Base-by-base conservation (phyloP, 2,329 filamentous ascomycete genomes). In the Colletotrichum sublineola region DNA sequence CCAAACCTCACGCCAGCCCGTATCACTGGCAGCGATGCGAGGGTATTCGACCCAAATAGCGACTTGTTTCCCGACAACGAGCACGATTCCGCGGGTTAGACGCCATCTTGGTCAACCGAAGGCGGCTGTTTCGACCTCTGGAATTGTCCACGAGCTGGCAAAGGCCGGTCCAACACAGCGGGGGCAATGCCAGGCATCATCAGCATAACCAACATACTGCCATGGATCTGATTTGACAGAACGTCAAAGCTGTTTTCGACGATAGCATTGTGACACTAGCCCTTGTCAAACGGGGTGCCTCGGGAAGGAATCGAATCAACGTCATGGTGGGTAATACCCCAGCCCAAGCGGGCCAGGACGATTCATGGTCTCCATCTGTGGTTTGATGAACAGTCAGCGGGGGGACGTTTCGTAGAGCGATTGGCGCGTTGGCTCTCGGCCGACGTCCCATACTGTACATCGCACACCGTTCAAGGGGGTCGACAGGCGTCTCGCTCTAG, bases 361-460 rank as follows among this genome's bases (percentile, higher is more conserved):
- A 63, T 29, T 62, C 44, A 52, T 68, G 57, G 44, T 55, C 56
- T 58, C 53, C 62, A 53, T 61, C 58, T 63, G 58, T 60, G 63
- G 40, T 36, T 68, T 60, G 53, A 55, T 52, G 31, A 24, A 42
- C 52, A 60, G 66, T 64, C 42, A 53, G 46, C 64, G 53, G 68
- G 60, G 60, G 14, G 33, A 53, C 29, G 50, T 46, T 14, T 38
- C 18, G 29, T 20, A 36, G 36, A 53, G 31, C 44, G 52, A 64
- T 64, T 69, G 53, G 60, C 58, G 65, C 38, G 31, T 42, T 48
- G 66, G 44, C 38, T 24, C 18, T 60, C 24, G 31, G n/a, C 58
- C 58, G 53, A 33, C 52, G 56, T 38, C 52, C 44, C 42, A 57
- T n/a, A 24, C 24, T 24, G 24, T 24, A 63, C 67, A 55, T 24